Evolutionary conservation across 345 rosid species (phyloP), one percentile per base, ranked within the genome.

Genomic region (Gynandropsis gynandra): DNA sequence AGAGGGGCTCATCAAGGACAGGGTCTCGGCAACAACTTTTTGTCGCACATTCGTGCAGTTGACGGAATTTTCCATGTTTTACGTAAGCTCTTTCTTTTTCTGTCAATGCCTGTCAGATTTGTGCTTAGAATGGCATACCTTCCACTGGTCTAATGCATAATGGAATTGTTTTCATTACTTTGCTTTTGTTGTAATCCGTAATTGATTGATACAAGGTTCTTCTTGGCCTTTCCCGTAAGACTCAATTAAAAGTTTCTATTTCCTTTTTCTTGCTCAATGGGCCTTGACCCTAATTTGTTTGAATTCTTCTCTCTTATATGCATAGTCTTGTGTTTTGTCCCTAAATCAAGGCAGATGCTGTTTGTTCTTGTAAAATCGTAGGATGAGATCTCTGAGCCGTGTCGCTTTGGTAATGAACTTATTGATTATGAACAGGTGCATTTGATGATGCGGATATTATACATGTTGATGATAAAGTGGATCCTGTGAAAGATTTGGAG

Each of bases 21-120:
- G 69, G 98, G 98, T 13, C 67, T 92, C 76, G 98, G 98, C 56
- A 92, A 92, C 72, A 87, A 61, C 72, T 92, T 92, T 76, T 72
- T 92, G 62, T 92, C 98, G 14, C 98, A 92, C 54, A 92, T 92
- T 51, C 93, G 98, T 42, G 98, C 98, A 0, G 98, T 92, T 64
- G 98, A 92, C 76, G 98, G 97, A 68, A 87, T 92, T 58, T 92
- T 87, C 72, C 98, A 92, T 68, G 96, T 92, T 55, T 58, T 92
- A 49, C 95, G 96, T 90, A 79, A 74, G 83, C 27, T 34, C 17
- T 42, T 42, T 16, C 20, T 9, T 11, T n/a, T 24, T 24, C 29
- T 24, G 29, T 24, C 5, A 24, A n/a, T n/a, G n/a, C n/a, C n/a
- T n/a, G n/a, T n/a, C n/a, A n/a, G 29, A 4, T 54, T 16, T 48